A percentile compares a stretch with the other conserved stretches of the same genome.
phyloP scores from a whole-genome alignment of 2,329 filamentous ascomycete species.

The Colletotrichum phormii region DNA sequence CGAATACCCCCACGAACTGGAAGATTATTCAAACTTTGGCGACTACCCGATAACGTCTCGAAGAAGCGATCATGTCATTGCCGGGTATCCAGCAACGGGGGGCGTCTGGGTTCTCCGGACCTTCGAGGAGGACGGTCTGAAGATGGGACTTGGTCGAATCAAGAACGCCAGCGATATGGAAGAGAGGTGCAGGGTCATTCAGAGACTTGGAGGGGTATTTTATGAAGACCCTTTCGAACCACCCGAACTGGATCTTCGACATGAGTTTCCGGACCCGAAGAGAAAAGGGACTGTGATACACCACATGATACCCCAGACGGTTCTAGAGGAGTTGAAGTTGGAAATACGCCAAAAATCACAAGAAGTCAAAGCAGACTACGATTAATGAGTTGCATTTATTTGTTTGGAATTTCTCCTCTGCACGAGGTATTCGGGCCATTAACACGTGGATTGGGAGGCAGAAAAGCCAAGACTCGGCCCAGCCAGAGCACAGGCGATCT shows the following conservation, averaged over 20 bases:
- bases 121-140: background rate
- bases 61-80: background rate
- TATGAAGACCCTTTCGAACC: background rate
- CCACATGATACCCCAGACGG: background rate
- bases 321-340: background rate
- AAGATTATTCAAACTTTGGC: background rate
- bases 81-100: background rate
- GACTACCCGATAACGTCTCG: background rate
- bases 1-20: background rate
- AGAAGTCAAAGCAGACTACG: background rate
- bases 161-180: background rate
- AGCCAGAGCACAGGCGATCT: background rate
- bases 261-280: background rate
- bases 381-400: background rate
- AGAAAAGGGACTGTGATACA: background rate
- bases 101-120: background rate
- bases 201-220: background rate
- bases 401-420: background rate
- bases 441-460: background rate
- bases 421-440: background rate
- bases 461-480: background rate
- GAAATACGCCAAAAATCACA: background rate
- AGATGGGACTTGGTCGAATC: background rate
- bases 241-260: background rate
- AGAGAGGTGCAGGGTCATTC: background rate